Percentiles rank a stretch among this genome's conserved stretches.
Conservation (phyloP, 805 yeast genomes). For the Jamesozyma gamospora region DNA sequence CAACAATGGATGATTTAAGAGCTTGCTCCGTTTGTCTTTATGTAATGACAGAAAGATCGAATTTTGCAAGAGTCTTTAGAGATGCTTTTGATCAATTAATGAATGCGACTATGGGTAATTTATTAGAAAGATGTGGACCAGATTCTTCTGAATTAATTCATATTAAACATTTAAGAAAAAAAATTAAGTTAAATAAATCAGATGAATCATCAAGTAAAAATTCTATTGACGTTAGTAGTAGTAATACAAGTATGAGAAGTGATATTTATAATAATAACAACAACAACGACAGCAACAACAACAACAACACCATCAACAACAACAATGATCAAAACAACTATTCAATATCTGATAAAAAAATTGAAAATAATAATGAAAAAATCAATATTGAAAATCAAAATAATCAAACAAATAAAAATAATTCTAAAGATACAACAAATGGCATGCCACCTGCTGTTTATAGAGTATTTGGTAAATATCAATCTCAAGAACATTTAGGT, state of each 20-base stretch:
- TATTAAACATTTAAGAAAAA: conserved; percentile 13
- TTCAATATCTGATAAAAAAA: background rate
- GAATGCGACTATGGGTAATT: conserved; percentile 53
- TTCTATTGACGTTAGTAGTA: background rate
- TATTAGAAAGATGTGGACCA: conserved; percentile 54
- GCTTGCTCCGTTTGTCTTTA: conserved; percentile 61
- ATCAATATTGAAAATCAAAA: background rate
- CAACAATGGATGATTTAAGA: conserved; percentile 51
- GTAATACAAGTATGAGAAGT: too few species aligned
- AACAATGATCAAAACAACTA: background rate
- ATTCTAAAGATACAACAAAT: conserved; percentile 27
- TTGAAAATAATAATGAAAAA: background rate
- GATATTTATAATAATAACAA: background rate
- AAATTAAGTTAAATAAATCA: background rate
- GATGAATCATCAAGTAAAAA: background rate
- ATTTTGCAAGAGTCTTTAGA: conserved; percentile 50
- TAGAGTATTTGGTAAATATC: conserved; percentile 32
- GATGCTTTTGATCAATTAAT: conserved; percentile 59
- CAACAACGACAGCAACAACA: background rate
- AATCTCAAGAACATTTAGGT: conserved; percentile 25
- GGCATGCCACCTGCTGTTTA: conserved; percentile 56
- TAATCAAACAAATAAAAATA: background rate
- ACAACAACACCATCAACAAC: background rate
- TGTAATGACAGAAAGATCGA: conserved; percentile 57
- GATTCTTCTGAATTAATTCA: conserved; percentile 47